Conservation (phyloP, 345 rosid species). For the Eucalyptus camaldulensis region DNA sequence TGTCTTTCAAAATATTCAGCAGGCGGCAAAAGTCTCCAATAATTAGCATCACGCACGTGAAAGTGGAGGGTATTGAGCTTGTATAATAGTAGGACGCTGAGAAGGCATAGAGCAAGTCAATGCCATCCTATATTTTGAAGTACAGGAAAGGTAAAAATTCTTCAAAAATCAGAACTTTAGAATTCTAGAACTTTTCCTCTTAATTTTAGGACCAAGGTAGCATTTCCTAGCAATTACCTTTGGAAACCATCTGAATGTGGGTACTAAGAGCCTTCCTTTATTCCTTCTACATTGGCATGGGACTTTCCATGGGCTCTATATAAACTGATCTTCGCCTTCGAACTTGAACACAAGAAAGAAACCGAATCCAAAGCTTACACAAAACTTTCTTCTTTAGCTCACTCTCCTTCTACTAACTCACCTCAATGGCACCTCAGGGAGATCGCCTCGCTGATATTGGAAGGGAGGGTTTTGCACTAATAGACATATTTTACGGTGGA, state of each 20-base stretch:
- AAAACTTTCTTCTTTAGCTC: neutral
- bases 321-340: neutral
- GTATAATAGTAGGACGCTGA: neutral
- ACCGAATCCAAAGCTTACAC: neutral
- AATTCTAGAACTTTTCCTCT: neutral
- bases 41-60: neutral
- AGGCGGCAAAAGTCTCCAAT: neutral
- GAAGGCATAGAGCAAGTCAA: neutral
- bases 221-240: neutral
- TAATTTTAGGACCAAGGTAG: neutral
- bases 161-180: neutral
- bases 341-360: neutral
- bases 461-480: neutral
- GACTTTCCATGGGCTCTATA: neutral
- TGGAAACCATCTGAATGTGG: neutral
- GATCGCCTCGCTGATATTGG: neutral
- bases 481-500: neutral
- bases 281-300: neutral
- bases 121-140: neutral
- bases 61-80: neutral
- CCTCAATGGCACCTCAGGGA: neutral
- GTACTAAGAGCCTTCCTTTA: neutral
- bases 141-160: neutral
- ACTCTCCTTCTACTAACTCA: neutral
- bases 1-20: neutral